Conservation (phyloP, 352 stramenopile species). For the Pythium biforme region DNA sequence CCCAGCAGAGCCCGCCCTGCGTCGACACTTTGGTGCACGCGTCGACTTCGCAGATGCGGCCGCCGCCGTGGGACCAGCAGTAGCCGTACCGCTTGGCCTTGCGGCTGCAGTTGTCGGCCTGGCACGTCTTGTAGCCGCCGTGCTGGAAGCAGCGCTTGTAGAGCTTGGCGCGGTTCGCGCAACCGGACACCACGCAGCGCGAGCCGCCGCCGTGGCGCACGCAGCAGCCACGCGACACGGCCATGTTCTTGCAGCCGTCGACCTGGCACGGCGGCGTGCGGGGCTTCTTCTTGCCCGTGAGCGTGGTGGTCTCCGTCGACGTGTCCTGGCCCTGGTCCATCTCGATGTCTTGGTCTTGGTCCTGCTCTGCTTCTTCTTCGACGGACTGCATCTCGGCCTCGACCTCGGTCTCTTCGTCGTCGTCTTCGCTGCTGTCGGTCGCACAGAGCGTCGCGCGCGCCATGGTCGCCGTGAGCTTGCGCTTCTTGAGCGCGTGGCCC, state of each 20-base stretch:
- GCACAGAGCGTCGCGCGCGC: background rate
- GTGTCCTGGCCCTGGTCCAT: background rate
- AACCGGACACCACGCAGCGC: slow-evolving; percentile 49
- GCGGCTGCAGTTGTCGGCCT: slow-evolving; percentile 54
- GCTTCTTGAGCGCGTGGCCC: slow-evolving; percentile 24
- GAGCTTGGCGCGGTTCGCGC: slow-evolving; percentile 69
- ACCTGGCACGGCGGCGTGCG: slow-evolving; percentile 63
- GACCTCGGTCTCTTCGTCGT: background rate
- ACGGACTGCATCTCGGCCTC: background rate
- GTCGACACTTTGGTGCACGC: slow-evolving; percentile 66
- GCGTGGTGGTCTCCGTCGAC: background rate
- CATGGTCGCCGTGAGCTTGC: slow-evolving; percentile 19
- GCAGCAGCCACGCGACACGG: slow-evolving; percentile 51
- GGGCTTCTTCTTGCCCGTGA: slow-evolving; percentile 34
- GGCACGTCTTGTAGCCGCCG: slow-evolving; percentile 68
- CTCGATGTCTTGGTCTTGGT: background rate
- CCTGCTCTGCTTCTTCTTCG: background rate
- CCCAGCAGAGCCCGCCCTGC: slow-evolving; percentile 71
- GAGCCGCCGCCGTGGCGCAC: slow-evolving; percentile 53
- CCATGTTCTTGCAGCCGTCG: slow-evolving; percentile 62
- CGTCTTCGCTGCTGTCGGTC: slow-evolving; percentile 21
- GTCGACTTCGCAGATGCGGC: slow-evolving; percentile 57
- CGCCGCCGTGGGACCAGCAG: slow-evolving; percentile 79
- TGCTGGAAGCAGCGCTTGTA: slow-evolving; percentile 81
- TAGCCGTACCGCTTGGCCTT: slow-evolving; percentile 83